Evolutionary conservation across 2,329 filamentous ascomycete genomes (phyloP).

Genomic region (Fusarium sp.): DNA sequence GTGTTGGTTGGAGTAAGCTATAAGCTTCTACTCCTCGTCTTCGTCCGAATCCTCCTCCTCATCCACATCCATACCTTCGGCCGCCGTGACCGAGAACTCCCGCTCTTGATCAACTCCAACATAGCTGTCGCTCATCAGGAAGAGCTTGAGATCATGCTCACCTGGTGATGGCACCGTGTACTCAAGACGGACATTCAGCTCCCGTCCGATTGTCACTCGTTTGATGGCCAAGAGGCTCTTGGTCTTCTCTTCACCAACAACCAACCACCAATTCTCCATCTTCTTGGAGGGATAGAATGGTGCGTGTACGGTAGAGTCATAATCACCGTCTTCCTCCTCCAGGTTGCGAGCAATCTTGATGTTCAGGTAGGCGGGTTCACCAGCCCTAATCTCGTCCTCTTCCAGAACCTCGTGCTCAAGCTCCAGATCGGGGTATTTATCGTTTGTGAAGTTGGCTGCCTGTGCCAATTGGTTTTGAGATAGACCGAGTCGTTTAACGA

Average conservation of each 20-base stretch:
- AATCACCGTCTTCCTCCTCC: conserved; percentile 69
- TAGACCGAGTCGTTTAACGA: conserved; percentile 83
- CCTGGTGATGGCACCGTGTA: conserved; percentile 88
- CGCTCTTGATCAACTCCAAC: conserved; percentile 97
- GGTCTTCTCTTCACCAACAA: conserved; percentile 91
- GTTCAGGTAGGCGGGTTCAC: conserved; percentile 83
- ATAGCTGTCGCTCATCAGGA: conserved; percentile 97
- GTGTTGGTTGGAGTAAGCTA: conserved; percentile 30
- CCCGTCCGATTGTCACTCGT: conserved; percentile 85
- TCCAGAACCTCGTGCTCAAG: conserved; percentile 90
- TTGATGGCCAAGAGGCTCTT: conserved; percentile 93
- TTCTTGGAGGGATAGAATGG: conserved; percentile 94
- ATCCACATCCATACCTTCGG: conserved; percentile 94
- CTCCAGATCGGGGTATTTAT: conserved; percentile 94
- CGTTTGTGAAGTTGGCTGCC: conserved; percentile 94
- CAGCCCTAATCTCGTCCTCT: conserved; percentile 80
- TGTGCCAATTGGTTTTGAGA: conserved; percentile 85
- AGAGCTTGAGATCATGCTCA: conserved; percentile 88
- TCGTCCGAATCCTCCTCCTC: conserved; percentile 81
- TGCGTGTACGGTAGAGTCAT: conserved; percentile 88
- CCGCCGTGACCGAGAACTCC: conserved; percentile 84
- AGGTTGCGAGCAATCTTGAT: conserved; percentile 88
- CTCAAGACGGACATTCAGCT: conserved; percentile 83
- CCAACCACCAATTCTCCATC: conserved; percentile 98
- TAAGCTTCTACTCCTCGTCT: conserved; percentile 43